Evolutionary conservation across 1,139 yeast genomes (phyloP), one percentile per base, ranked within the genome.

Genomic region (Debaryomyces sp.): DNA sequence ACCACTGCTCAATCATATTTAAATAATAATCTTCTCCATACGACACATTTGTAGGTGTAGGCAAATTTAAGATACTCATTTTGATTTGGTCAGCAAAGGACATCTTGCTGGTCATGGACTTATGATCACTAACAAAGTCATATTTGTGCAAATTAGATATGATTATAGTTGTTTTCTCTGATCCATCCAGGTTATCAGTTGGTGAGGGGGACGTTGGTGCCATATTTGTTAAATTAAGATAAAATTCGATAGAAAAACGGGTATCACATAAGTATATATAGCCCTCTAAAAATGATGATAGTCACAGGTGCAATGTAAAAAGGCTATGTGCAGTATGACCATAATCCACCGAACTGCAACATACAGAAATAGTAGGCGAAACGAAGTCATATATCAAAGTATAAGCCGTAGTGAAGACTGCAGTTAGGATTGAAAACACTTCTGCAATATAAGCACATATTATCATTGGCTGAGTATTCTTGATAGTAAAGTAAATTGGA

Each of bases 1-100:
- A 70, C 82, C 82, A 78, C 51, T 75, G 67, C 39, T 66, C 62
- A 32, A 78, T 70, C 37, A 67, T 57, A 40, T 64, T 61, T 27
- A 69, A 47, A 41, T 52, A 64, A 49, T 63, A 63, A 38, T 66
- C 70, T 29, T 62, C 63, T 17, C 59, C 58, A n/a, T 54, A 34
- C 6, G 43, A 41, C 3, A 22, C 42, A 8, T 41, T 44, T 21
- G 48, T 27, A 26, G 58, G 53, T 8, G 52, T 50, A 9, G 53
- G 55, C 36, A 66, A 53, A 46, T 70, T 71, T 37, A 73, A 60
- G 1, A 73, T 62, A 3, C 62, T 59, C 44, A 70, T 57, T 50
- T 74, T 75, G 44, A 75, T 61, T 49, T 63, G 65, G 55, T 72
- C 77, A 18, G 63, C 77, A 23, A 73, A 59, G 18, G 77, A 61